Evolutionary conservation across 768 basidiomycete species (phyloP).

Genomic region (Suillus bovinus): DNA sequence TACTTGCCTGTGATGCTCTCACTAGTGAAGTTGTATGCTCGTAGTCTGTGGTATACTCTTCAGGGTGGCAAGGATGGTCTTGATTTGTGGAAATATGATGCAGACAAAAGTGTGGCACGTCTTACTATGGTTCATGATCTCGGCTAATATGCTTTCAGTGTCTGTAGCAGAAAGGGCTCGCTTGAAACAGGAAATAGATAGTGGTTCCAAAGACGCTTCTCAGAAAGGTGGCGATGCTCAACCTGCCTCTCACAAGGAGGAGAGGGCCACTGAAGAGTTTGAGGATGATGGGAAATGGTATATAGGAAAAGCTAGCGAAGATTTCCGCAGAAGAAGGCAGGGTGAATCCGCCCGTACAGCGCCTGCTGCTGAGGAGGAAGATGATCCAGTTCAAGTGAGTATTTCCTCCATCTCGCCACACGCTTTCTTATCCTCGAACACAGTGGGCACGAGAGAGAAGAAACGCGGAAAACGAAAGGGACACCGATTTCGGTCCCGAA

Average conservation of each 20-base stretch:
- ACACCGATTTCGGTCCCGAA: constrained; percentile 76
- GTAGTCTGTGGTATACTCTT: constrained; percentile 82
- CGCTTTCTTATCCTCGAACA: constrained; percentile 11
- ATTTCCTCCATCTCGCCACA: background rate
- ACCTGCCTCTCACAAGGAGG: constrained; percentile 12
- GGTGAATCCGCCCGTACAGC: constrained; percentile 34
- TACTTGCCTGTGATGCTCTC: constrained; percentile 87
- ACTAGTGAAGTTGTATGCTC: constrained; percentile 75
- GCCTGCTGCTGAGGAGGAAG: constrained; percentile 56
- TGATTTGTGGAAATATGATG: constrained; percentile 63
- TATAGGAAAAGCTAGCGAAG: constrained; percentile 78
- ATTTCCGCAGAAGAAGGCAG: constrained; percentile 60
- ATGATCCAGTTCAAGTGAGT: constrained; percentile 72
- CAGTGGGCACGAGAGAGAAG: constrained; percentile 81
- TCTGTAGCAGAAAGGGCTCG: constrained; percentile 24
- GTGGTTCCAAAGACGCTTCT: constrained; percentile 10
- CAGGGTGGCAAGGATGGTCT: constrained; percentile 70
- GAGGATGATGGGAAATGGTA: constrained; percentile 75
- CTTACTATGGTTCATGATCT: background rate
- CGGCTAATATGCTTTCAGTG: constrained; percentile 17
- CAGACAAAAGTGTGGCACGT: constrained; percentile 37
- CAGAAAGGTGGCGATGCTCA: constrained; percentile 13
- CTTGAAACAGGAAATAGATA: constrained; percentile 28
- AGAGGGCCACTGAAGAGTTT: constrained; percentile 30
- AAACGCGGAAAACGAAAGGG: constrained; percentile 69